Evolutionary conservation across 2,329 filamentous ascomycete species (phyloP).

Genomic region (Diaporthe batatas): DNA sequence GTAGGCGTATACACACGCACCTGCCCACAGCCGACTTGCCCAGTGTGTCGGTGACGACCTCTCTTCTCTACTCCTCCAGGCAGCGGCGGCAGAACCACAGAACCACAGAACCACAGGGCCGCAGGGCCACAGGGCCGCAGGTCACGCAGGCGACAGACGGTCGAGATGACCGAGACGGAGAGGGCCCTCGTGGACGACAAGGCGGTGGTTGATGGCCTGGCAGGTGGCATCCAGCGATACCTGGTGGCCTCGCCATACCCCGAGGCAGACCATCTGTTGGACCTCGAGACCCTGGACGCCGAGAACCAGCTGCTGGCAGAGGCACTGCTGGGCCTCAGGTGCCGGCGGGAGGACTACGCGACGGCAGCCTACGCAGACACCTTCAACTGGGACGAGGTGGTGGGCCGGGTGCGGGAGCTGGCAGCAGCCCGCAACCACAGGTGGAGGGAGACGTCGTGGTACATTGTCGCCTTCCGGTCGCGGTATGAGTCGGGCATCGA

Average conservation of each 20-base stretch:
- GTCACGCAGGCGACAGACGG: background rate
- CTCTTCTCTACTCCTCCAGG: background rate
- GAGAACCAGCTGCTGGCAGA: slow-evolving; percentile 79
- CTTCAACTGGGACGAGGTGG: slow-evolving; percentile 81
- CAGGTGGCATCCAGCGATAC: slow-evolving; percentile 47
- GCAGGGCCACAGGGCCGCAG: too few species aligned
- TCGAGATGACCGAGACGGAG: slow-evolving; percentile 24
- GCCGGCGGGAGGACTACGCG: slow-evolving; percentile 78
- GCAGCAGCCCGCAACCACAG: slow-evolving; percentile 58
- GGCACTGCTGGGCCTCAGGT: slow-evolving; percentile 75
- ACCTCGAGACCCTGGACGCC: slow-evolving; percentile 74
- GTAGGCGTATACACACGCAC: background rate
- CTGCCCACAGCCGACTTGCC: background rate
- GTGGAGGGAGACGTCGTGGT: slow-evolving; percentile 78
- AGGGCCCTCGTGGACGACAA: slow-evolving; percentile 4
- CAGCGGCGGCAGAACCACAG: background rate
- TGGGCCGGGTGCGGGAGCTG: slow-evolving; percentile 70
- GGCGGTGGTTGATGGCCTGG: slow-evolving; percentile 9
- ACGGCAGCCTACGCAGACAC: slow-evolving; percentile 78
- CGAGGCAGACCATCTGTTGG: slow-evolving; percentile 77
- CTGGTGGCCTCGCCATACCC: slow-evolving; percentile 84
- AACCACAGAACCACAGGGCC: too few species aligned
- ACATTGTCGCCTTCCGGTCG: slow-evolving; percentile 87
- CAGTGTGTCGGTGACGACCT: background rate
- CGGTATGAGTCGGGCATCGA: slow-evolving; percentile 76